Base-by-base conservation (phyloP, 2,329 filamentous ascomycete species). In the Curvularia sp. region DNA sequence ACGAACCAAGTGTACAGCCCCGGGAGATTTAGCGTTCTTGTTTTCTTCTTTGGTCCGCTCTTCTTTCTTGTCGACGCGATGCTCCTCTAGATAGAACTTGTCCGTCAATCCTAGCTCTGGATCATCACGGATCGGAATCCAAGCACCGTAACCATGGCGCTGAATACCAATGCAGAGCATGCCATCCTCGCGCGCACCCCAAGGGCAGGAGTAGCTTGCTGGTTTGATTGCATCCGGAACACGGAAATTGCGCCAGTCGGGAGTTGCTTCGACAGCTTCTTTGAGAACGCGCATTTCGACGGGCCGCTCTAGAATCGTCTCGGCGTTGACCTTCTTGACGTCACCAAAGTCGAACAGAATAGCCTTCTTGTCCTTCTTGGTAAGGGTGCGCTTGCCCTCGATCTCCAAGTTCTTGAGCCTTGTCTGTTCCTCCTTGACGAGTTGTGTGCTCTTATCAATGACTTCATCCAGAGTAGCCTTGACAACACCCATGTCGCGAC, bases 351-450 rank as follows among this genome's bases (percentile, higher is more conserved):
- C 93, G 70, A 99, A 97, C 44, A 99, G 82, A 18, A 99, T 92
- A 0, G 95, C 95, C 78, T 99, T 99, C 78, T 92, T 92, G 75
- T 99, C 95, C 77, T 99, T 99, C 82, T 98, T 97, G 0, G 94
- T 96, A 54, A 96, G 79, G 2, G 88, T 85, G 75, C 95, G 96
- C 72, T 92, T 92, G 0, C 86, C 84, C 63, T 90, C 82, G 22
- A 83, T 87, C 76, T 95, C 91, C 68, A 88, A 76, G 13, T 84
- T 84, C 58, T 85, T 84, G 53, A 89, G 80, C 58, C 86, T 82
- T 31, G 84, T 82, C 47, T 84, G 80, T 61, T 97, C 92, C 71
- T 93, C 92, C 61, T 90, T 88, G 33, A 93, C 86, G 18, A 96
- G 84, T 28, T 80, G 74, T 58, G 87, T 87, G 22, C 89, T 88